These are phyloP conservation scores for Arthrobotrys megalospora DNA, from an alignment of 2,329 filamentous ascomycete genomes.

Conservation along the genomic window DNA sequence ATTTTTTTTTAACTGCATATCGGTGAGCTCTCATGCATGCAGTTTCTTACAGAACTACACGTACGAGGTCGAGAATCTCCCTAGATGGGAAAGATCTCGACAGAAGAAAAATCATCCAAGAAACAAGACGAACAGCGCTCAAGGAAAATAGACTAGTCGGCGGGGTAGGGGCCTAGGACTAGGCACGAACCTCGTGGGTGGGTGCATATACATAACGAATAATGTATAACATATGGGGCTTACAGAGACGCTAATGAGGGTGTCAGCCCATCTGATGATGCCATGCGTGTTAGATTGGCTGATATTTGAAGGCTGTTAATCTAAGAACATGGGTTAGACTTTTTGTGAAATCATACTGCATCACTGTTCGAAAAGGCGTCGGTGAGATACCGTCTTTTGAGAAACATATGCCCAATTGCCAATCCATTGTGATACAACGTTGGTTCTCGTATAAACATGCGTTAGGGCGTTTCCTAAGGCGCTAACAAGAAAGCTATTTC, in stretches of 20 bases:
- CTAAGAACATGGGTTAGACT: constrained; percentile 1
- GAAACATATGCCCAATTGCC: constrained; percentile 2
- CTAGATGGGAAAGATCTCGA: constrained; percentile 31
- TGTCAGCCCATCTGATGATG: constrained; percentile 33
- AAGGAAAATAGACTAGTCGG: constrained; percentile 17
- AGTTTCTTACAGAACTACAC: constrained; percentile 10
- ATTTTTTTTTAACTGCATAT: constrained; percentile 15
- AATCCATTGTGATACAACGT: neutral
- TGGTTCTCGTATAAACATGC: neutral
- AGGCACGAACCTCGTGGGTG: constrained; percentile 23
- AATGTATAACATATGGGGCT: constrained; percentile 28
- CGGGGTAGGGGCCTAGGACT: constrained; percentile 27
- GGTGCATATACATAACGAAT: constrained; percentile 22
- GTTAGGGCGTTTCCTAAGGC: constrained; percentile 41
- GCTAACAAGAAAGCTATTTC: constrained; percentile 10
- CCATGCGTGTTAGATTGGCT: constrained; percentile 26
- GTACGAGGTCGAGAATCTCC: constrained; percentile 36
- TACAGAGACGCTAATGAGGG: constrained; percentile 27
- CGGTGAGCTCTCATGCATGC: constrained; percentile 49
- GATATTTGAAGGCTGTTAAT: constrained; percentile 7
- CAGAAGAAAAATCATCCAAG: neutral
- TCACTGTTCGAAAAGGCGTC: neutral
- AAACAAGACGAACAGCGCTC: neutral
- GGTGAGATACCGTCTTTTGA: constrained; percentile 6
- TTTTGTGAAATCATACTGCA: constrained; percentile 31